Conservation (phyloP, 345 rosid species). For the Excoecaria agallocha region DNA sequence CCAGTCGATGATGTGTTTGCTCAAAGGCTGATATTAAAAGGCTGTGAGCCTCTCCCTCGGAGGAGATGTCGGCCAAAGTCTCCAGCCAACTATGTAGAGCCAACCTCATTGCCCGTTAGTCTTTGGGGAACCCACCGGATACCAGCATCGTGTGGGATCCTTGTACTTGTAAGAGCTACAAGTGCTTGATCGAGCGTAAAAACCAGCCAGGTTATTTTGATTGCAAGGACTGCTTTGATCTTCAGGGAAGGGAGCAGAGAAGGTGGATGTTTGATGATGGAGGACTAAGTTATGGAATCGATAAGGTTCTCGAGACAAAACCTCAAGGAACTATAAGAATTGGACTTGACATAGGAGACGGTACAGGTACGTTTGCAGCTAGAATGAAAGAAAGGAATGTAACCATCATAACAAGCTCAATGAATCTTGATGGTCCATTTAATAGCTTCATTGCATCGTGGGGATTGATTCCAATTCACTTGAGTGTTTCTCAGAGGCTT, state of each 20-base stretch:
- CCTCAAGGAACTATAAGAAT: slow-evolving; percentile 33
- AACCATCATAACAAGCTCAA: slow-evolving; percentile 43
- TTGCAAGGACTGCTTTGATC: slow-evolving; percentile 53
- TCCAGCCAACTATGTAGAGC: slow-evolving; percentile 35
- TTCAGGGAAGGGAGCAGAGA: slow-evolving; percentile 38
- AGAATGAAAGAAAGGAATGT: slow-evolving; percentile 55
- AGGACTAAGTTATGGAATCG: slow-evolving; percentile 41
- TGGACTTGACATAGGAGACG: slow-evolving; percentile 53
- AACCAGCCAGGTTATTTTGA: slow-evolving; percentile 33
- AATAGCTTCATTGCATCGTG: slow-evolving; percentile 50
- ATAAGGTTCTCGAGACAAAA: slow-evolving; percentile 33
- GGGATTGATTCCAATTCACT: slow-evolving; percentile 45
- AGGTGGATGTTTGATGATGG: slow-evolving; percentile 42
- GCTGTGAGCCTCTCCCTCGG: slow-evolving; percentile 54
- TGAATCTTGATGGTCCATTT: slow-evolving; percentile 56
- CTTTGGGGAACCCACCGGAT: slow-evolving; percentile 43
- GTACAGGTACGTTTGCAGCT: slow-evolving; percentile 52
- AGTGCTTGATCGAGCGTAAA: slow-evolving; percentile 39
- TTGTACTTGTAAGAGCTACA: slow-evolving; percentile 47
- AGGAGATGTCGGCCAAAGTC: slow-evolving; percentile 45
- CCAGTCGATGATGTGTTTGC: slow-evolving; percentile 47
- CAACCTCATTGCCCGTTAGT: slow-evolving; percentile 30
- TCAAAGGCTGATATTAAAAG: slow-evolving; percentile 45
- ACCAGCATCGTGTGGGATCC: slow-evolving; percentile 46
- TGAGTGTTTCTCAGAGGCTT: slow-evolving; percentile 47